Percentiles rank a stretch among this genome's conserved stretches.
Evolutionary conservation across 2,329 filamentous ascomycete genomes (phyloP).

Genomic region (Penicillium occitanis): DNA sequence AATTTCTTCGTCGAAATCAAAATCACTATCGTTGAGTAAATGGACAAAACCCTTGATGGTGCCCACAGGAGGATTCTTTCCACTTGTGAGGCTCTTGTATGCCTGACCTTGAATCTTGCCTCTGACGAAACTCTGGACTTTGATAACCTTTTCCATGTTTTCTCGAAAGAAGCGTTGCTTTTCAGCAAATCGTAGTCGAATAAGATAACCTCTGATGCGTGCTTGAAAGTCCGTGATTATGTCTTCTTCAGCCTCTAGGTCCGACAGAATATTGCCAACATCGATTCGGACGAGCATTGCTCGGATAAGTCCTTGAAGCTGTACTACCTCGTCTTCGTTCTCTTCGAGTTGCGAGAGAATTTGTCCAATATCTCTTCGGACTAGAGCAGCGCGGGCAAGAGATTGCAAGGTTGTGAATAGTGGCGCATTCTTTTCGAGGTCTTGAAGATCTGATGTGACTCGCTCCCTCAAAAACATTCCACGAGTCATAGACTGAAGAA

Average conservation of each 20-base stretch:
- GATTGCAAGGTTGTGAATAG: conserved; percentile 41
- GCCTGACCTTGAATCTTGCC: conserved; percentile 95
- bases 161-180: conserved; percentile 87
- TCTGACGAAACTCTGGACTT: conserved; percentile 94
- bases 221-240: conserved; percentile 72
- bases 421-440: conserved; percentile 33
- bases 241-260: conserved; percentile 83
- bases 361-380: conserved; percentile 41
- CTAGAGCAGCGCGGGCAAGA: conserved; percentile 42
- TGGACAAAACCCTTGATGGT: conserved; percentile 99
- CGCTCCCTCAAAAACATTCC: conserved; percentile 38
- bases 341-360: conserved; percentile 70
- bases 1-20: conserved; percentile 98
- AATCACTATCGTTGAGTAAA: conserved; percentile 94
- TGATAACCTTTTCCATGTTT: conserved; percentile 99
- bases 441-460: conserved; percentile 32
- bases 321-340: conserved; percentile 64
- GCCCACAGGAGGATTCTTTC: conserved; percentile 93
- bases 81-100: conserved; percentile 93
- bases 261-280: conserved; percentile 70
- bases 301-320: conserved; percentile 73
- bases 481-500: conserved; percentile 55
- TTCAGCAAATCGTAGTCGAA: conserved; percentile 74
- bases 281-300: conserved; percentile 75
- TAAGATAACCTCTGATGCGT: conserved; percentile 67